Base-by-base conservation (phyloP, 2,329 filamentous ascomycete genomes). In the Colletotrichum camelliae region DNA sequence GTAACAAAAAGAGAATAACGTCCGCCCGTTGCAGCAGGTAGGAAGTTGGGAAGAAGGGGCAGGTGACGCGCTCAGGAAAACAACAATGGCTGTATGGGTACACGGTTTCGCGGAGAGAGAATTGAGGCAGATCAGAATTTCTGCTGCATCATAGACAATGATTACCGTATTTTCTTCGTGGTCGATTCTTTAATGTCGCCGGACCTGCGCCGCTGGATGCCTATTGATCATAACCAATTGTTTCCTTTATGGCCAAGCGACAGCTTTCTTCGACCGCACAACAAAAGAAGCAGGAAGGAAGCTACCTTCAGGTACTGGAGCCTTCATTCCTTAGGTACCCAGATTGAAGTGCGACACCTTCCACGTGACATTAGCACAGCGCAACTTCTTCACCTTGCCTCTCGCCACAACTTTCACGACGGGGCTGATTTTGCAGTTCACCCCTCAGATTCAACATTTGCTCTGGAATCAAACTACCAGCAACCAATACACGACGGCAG, bases 391-490 rank as follows among this genome's bases (percentile, higher is more conserved):
- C 9, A n/a, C 18, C 39, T 48, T 48, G 9, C 39, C 1, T 48
- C 39, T 48, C 39, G n/a, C 10, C 39, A 48, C 18, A 7, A 48
- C 18, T 7, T 48, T 0, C 9, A 0, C 1, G 39, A 3, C 0
- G 5, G 1, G 18, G 18, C 39, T 48, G 39, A 48, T 48, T 48
- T 48, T 3, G 39, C 39, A n/a, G 5, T 0, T 43, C 9, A 43
- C 39, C 18, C 12, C 3, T 12, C 18, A n/a, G 5, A n/a, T 18
- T 43, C 39, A 43, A n/a, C 7, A 8, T 39, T 18, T 39, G 16
- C 8, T 39, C 37, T 37, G 0, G 18, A 39, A 39, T 9, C 37
- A 39, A 39, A 18, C 7, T 7, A 39, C 37, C 1, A 39, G 37
- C 16, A 39, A 39, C 37, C 18, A 16, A 18, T 7, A 43, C 9